phyloP scores from a whole-genome alignment of 495 filamentous ascomycete genomes.

The Penicilliopsis zonata region DNA sequence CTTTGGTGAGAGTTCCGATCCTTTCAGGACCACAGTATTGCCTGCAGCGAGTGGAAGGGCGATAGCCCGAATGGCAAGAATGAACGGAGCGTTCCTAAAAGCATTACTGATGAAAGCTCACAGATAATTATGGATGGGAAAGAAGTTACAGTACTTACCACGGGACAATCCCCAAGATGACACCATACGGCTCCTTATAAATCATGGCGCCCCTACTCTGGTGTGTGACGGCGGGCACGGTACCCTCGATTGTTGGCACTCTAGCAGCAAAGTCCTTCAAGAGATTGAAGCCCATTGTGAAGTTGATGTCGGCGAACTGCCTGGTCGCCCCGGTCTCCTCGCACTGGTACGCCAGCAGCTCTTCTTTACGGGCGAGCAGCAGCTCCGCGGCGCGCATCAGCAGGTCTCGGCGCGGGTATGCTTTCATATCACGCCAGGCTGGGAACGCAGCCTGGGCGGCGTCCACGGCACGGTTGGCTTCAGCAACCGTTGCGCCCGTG shows the following conservation, averaged over 20 bases:
- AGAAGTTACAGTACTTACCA: conserved; percentile 42
- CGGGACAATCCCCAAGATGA: conserved; percentile 70
- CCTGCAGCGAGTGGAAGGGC: conserved; percentile 72
- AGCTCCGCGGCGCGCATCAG: conserved; percentile 60
- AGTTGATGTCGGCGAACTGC: conserved; percentile 48
- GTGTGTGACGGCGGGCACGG: conserved; percentile 42
- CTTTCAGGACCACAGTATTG: conserved; percentile 67
- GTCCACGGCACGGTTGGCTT: conserved; percentile 42
- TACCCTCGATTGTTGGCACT: conserved; percentile 46
- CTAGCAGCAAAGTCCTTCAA: conserved; percentile 61
- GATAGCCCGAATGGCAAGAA: conserved; percentile 52
- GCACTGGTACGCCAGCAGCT: conserved; percentile 48
- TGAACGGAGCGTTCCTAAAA: conserved; percentile 51
- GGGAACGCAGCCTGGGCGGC: conserved; percentile 58
- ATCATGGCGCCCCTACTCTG: conserved; percentile 55
- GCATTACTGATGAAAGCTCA: conserved; percentile 1
- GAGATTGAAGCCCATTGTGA: conserved; percentile 44
- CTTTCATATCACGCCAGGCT: conserved; percentile 54
- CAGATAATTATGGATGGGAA: neutral
- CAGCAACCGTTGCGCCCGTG: conserved; percentile 47
- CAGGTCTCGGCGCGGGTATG: conserved; percentile 54
- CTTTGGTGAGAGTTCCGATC: conserved; percentile 63
- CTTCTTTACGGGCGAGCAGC: conserved; percentile 48
- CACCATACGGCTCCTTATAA: conserved; percentile 72
- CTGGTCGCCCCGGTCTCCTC: conserved; percentile 55